These are phyloP conservation scores for Colletotrichum liriopes DNA, from an alignment of 2,329 filamentous ascomycete species.

Conservation along the genomic window DNA sequence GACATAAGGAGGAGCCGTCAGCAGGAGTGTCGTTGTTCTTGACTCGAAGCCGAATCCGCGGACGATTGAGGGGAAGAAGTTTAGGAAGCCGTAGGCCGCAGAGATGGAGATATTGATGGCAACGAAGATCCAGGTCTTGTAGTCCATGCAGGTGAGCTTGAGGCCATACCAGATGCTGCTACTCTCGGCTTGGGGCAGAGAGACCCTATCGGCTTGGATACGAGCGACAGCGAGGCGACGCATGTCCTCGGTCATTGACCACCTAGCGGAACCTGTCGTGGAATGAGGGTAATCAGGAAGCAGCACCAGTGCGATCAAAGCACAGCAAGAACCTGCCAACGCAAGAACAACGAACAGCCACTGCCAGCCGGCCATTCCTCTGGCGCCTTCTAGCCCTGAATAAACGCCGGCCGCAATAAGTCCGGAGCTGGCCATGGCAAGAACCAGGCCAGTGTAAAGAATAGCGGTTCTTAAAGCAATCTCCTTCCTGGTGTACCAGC, in stretches of 20 bases:
- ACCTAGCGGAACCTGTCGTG: background rate
- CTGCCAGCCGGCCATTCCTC: background rate
- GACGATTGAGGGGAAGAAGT: constrained; percentile 66
- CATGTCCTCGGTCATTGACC: background rate
- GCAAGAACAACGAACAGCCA: background rate
- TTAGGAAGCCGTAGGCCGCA: constrained; percentile 52
- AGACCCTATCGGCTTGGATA: background rate
- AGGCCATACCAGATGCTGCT: background rate
- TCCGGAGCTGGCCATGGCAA: background rate
- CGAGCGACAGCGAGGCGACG: background rate
- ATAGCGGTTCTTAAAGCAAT: constrained; percentile 46
- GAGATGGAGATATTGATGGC: constrained; percentile 20
- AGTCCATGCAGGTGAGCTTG: constrained; percentile 1
- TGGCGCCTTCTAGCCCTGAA: background rate
- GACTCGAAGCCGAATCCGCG: constrained; percentile 69
- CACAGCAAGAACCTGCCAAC: background rate
- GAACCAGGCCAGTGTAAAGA: constrained; percentile 39
- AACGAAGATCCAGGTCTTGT: background rate
- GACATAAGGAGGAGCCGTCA: constrained; percentile 72
- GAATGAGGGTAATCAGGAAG: constrained; percentile 1
- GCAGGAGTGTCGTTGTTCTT: constrained; percentile 65
- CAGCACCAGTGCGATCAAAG: background rate
- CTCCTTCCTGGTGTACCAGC: constrained; percentile 48
- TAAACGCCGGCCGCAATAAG: background rate
- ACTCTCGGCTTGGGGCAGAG: background rate